These are phyloP conservation scores for Mollisia scopiformis DNA, from an alignment of 2,329 filamentous ascomycete species.

Conservation along the genomic window DNA sequence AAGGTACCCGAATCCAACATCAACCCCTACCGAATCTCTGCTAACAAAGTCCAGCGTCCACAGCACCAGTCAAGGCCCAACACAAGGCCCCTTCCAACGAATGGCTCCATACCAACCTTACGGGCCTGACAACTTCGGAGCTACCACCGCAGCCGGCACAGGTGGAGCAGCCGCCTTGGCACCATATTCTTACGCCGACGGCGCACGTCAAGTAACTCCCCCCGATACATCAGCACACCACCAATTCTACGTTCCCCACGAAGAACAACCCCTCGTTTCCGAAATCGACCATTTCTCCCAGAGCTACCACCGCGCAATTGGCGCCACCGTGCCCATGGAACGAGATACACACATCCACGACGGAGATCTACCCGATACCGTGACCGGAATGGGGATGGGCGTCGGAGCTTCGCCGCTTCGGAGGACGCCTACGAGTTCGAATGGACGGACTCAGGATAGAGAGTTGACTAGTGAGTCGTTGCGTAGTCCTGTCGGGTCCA, in stretches of 20 bases:
- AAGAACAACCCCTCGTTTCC: neutral
- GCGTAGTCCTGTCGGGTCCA: neutral
- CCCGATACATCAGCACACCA: neutral
- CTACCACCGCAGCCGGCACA: neutral
- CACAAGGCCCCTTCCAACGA: neutral
- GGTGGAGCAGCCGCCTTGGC: neutral
- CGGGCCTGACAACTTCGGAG: neutral
- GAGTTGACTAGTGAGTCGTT: neutral
- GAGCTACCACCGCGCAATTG: neutral
- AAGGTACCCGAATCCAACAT: neutral
- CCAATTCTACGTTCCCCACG: neutral
- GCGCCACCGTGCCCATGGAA: neutral
- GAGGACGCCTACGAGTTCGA: neutral
- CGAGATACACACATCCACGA: constrained; percentile 1
- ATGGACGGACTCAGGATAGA: neutral
- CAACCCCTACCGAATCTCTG: neutral
- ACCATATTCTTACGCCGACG: neutral
- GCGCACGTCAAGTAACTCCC: neutral
- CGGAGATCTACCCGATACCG: neutral
- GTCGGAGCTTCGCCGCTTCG: neutral
- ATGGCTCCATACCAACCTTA: neutral
- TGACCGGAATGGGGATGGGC: neutral
- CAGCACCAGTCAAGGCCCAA: neutral
- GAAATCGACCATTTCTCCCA: neutral
- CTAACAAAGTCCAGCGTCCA: neutral